These are phyloP conservation scores for Diaporthe amygdali DNA, from an alignment of 2,329 filamentous ascomycete species.

Conservation along the genomic window DNA sequence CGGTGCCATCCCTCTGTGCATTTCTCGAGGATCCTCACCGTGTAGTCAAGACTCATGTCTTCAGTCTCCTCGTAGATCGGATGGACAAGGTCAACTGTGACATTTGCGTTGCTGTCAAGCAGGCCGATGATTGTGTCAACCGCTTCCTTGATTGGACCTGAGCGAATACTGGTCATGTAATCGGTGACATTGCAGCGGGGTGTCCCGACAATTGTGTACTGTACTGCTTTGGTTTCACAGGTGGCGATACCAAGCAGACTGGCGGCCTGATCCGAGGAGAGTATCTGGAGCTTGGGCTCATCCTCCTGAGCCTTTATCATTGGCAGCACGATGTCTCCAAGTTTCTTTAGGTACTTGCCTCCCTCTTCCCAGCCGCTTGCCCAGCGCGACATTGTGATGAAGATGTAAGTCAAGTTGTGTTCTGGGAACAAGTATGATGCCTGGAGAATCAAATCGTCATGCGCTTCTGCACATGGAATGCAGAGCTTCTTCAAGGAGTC, in stretches of 20 bases:
- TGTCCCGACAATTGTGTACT: too few relatives aligned
- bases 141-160: too few relatives aligned
- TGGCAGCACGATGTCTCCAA: neutral
- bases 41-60: neutral
- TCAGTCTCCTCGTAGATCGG: neutral
- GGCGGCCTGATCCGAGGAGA: neutral
- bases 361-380: neutral
- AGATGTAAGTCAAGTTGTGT: neutral
- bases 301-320: neutral
- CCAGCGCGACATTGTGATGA: neutral
- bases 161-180: too few relatives aligned
- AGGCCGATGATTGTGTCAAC: too few relatives aligned
- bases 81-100: too few relatives aligned
- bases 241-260: neutral
- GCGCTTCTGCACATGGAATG: neutral
- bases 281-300: neutral
- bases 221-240: too few relatives aligned
- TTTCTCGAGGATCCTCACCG: neutral
- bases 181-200: too few relatives aligned
- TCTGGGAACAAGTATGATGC: neutral
- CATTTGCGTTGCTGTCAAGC: too few relatives aligned
- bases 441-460: neutral
- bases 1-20: neutral
- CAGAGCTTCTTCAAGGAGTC: neutral
- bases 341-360: neutral